These are phyloP conservation scores for Aspergillus sp. DNA, from an alignment of 2,329 filamentous ascomycete species.

Conservation along the genomic window DNA sequence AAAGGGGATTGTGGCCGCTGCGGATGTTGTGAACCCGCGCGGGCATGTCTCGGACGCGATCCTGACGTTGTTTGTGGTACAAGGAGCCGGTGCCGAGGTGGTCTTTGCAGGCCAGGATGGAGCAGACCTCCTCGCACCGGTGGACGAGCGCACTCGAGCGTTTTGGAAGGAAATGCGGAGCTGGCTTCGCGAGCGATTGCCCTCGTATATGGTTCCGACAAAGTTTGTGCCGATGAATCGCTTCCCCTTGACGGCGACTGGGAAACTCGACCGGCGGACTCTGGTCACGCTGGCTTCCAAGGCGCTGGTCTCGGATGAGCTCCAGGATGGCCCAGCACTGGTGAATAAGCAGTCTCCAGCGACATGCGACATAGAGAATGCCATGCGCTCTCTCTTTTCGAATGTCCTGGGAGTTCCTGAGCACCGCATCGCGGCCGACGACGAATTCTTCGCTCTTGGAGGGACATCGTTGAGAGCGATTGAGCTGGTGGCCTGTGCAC, in stretches of 20 bases:
- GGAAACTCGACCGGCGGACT: conserved; percentile 10
- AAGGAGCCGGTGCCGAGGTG: not conserved
- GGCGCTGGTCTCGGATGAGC: not conserved
- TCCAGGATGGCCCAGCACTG: not conserved
- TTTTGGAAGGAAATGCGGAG: not conserved
- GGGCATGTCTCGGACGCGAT: too few relatives aligned
- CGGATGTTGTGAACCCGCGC: not conserved
- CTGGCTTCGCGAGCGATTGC: not conserved
- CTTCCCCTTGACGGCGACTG: conserved; percentile 4
- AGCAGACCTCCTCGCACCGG: not conserved
- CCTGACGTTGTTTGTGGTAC: not conserved
- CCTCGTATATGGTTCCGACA: conserved; percentile 11
- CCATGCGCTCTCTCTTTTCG: too few relatives aligned
- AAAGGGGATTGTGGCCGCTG: conserved; percentile 49
- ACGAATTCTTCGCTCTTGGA: too few relatives aligned
- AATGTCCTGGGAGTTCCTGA: too few relatives aligned
- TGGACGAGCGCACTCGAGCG: not conserved
- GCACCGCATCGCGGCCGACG: too few relatives aligned
- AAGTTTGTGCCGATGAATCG: not conserved
- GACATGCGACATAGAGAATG: not conserved
- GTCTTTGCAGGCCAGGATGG: not conserved
- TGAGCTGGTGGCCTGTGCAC: too few relatives aligned
- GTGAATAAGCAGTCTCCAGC: not conserved
- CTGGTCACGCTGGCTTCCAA: not conserved
- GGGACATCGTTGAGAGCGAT: too few relatives aligned